Evolutionary conservation across 345 rosid genomes (phyloP).

Genomic region (Eucalyptus leucophloia): DNA sequence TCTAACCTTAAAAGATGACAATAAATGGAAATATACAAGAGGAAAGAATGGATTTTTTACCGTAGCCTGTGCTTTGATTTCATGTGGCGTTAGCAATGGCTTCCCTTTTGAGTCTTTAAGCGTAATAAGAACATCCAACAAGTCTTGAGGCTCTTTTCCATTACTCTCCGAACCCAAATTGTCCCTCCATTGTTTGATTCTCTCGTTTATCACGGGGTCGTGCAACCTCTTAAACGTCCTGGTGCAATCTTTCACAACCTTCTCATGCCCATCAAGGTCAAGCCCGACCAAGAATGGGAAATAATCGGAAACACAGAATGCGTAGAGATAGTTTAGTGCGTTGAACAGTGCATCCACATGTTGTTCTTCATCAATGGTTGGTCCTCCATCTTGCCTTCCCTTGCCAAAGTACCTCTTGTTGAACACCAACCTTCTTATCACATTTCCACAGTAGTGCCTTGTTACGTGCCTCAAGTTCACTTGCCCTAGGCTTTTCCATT

Average conservation of each 20-base stretch:
- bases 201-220: not conserved
- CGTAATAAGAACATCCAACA: not conserved
- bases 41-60: not conserved
- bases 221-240: not conserved
- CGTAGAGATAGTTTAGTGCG: not conserved
- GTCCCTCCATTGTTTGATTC: not conserved
- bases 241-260: not conserved
- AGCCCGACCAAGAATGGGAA: not conserved
- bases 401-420: not conserved
- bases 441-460: constrained; percentile 4
- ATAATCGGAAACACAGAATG: not conserved
- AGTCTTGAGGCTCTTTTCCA: not conserved
- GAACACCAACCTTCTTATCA: constrained; percentile 5
- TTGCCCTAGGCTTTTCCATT: not conserved
- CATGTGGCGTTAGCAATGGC: not conserved
- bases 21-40: too few relatives aligned
- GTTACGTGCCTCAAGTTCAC: not conserved
- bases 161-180: not conserved
- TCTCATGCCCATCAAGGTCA: not conserved
- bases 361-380: not conserved
- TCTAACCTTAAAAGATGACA: not conserved
- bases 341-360: not conserved
- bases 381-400: not conserved
- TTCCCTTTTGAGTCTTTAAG: not conserved
- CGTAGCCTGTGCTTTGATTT: not conserved